A percentile compares a stretch with the other conserved stretches of the same genome.
These are phyloP conservation scores for Tilletia walkeri DNA, from an alignment of 1,284 basidiomycete species.

Conservation along the genomic window DNA sequence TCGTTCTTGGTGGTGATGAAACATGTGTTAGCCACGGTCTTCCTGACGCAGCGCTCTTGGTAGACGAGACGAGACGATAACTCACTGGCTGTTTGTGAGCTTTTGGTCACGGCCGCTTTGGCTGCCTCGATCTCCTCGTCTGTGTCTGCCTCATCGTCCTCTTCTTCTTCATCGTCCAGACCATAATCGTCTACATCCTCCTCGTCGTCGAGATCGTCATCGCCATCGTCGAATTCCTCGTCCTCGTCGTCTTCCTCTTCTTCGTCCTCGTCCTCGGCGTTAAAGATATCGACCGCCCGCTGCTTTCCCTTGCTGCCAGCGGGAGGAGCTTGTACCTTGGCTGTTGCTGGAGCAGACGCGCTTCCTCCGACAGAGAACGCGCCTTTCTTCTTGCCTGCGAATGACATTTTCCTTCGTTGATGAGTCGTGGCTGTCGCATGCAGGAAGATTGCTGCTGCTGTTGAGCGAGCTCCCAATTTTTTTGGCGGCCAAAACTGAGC, in stretches of 20 bases:
- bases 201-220: slow-evolving; percentile 22
- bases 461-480: too few species aligned
- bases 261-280: slow-evolving; percentile 3
- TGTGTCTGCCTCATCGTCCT: slow-evolving; percentile 28
- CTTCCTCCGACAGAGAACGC: not conserved
- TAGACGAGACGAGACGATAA: not conserved
- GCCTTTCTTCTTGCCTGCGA: slow-evolving; percentile 7
- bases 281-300: slow-evolving; percentile 9
- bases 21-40: not conserved
- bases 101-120: slow-evolving; percentile 33
- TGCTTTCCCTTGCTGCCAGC: slow-evolving; percentile 18
- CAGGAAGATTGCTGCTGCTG: not conserved
- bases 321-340: slow-evolving; percentile 5
- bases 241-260: slow-evolving; percentile 27
- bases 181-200: slow-evolving; percentile 28
- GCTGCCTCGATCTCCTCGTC: slow-evolving; percentile 46
- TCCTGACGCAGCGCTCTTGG: not conserved
- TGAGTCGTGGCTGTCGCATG: too few species aligned
- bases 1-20: slow-evolving; percentile 28
- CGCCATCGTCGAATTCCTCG: slow-evolving; percentile 28
- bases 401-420: not conserved
- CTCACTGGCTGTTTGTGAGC: slow-evolving; percentile 47
- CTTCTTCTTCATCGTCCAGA: not conserved
- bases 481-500: too few species aligned
- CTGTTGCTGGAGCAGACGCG: not conserved